Conservation (phyloP, 805 yeast genomes). For the Starmerella gropengiesseri region DNA sequence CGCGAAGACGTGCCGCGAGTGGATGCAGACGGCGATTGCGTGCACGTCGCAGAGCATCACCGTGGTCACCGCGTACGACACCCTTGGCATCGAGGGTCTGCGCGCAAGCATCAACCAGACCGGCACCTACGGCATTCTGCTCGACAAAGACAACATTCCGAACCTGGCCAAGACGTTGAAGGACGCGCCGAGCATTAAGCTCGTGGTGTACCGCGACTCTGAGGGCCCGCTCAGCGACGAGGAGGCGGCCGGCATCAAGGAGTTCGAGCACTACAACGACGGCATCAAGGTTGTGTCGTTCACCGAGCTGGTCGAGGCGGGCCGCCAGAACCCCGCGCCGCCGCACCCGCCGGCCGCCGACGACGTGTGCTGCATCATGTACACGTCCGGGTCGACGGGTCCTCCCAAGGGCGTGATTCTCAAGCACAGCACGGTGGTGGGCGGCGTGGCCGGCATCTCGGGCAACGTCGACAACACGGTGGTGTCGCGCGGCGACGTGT, state of each 20-base stretch:
- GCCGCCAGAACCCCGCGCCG: constrained; percentile 39
- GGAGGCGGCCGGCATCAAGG: constrained; percentile 41
- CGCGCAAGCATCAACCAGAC: constrained; percentile 80
- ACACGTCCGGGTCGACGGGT: constrained; percentile 81
- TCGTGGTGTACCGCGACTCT: constrained; percentile 56
- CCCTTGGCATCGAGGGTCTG: constrained; percentile 33
- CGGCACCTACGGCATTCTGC: constrained; percentile 63
- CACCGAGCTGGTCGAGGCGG: constrained; percentile 56
- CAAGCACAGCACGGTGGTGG: constrained; percentile 55
- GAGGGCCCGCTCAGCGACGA: constrained; percentile 42
- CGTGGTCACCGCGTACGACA: constrained; percentile 76
- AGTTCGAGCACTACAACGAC: constrained; percentile 60
- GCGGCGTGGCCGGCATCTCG: constrained; percentile 78
- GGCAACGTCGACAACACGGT: constrained; percentile 44
- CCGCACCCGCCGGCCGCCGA: constrained; percentile 41
- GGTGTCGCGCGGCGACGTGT: constrained; percentile 51
- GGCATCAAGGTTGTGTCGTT: constrained; percentile 48
- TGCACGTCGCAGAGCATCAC: constrained; percentile 70
- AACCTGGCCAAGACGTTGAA: constrained; percentile 63
- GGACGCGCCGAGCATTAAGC: constrained; percentile 46
- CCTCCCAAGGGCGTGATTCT: constrained; percentile 75
- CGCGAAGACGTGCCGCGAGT: constrained; percentile 76
- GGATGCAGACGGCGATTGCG: constrained; percentile 84
- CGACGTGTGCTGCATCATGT: constrained; percentile 67
- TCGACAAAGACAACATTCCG: constrained; percentile 64